Evolutionary conservation across 441 rosid species (phyloP).

Genomic region (Hura crepitans): DNA sequence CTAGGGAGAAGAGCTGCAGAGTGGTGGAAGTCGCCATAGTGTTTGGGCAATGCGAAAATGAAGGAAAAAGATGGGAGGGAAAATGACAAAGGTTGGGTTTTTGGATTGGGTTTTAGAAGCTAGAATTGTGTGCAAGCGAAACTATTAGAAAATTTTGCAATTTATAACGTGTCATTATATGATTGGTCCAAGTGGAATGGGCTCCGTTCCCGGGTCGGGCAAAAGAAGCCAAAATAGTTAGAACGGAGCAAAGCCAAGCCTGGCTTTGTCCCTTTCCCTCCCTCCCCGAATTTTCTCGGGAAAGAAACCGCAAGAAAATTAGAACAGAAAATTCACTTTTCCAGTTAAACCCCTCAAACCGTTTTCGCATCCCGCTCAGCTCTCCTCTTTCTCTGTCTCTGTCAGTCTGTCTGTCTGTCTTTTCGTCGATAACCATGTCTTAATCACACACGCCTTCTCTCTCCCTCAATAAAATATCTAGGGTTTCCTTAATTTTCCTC

Average conservation of each 20-base stretch:
- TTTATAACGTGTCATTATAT: not conserved
- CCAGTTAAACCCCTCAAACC: conserved; percentile 29
- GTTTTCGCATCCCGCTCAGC: conserved; percentile 51
- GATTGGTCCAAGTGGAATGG: not conserved
- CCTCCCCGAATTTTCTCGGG: conserved; percentile 22
- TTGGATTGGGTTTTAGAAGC: conserved; percentile 22
- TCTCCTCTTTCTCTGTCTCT: conserved; percentile 12
- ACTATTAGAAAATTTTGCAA: not conserved
- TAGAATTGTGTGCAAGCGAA: not conserved
- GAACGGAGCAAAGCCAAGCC: conserved; percentile 8
- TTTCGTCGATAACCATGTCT: not conserved
- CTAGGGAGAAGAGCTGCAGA: conserved; percentile 31
- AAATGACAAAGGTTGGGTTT: not conserved
- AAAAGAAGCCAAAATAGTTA: not conserved
- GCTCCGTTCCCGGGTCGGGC: conserved; percentile 5
- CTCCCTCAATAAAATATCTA: not conserved
- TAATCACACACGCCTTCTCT: not conserved
- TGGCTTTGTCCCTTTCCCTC: conserved; percentile 16
- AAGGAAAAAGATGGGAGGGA: not conserved
- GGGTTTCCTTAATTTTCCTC: conserved; percentile 24
- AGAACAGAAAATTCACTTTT: conserved; percentile 14
- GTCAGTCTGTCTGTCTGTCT: conserved; percentile 11
- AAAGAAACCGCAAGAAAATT: conserved; percentile 31
- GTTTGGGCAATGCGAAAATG: conserved; percentile 6
- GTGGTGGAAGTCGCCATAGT: conserved; percentile 25